Evolutionary conservation across 352 stramenopile species (phyloP), one percentile per base, ranked within the genome.

Genomic region (Saprolegnia parasitica): DNA sequence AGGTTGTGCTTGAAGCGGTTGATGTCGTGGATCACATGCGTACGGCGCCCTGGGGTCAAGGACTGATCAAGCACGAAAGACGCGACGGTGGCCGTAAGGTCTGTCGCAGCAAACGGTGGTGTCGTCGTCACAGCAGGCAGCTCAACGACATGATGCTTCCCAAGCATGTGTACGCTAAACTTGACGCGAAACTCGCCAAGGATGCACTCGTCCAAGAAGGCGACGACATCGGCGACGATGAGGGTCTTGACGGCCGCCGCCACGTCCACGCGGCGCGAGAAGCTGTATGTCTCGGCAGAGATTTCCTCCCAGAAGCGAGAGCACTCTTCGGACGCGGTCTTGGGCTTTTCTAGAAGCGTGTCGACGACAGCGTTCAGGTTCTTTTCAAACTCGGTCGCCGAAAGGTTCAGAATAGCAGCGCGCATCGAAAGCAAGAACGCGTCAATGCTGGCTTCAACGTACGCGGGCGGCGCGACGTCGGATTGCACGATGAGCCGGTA

Each of bases 401-500:
- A 65, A 13, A 72, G 40, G 1, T 13, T 20, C 8, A 76, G 68
- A 2, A 88, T 37, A 1, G 73, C 40, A 9, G 74, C 74, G 18
- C 84, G 79, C 68, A 91, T 88, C 2, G 32, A 58, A 24, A 60
- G 29, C 15, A 94, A 67, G 65, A 95, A 96, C 16, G 73, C 42
- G 71, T 95, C 87, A 40, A 95, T 86, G 29, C 86, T 79, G 21
- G 83, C 73, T 46, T 95, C 82, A 11, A 96, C 71, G 10, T 84
- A 73, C 45, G 73, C 70, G 4, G 88, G 84, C 18, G 81, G 81
- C 18, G 77, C 78, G n/a, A 89, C 79, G 45, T 90, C 82, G 4
- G 85, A 95, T 71, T 96, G 86, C 16, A 94, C 74, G n/a, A 95
- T 75, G 49, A 93, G 73, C n/a, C 82, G 83, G 67, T 92, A 88